A percentile compares a stretch with the other conserved stretches of the same genome.
phyloP scores from a whole-genome alignment of 441 rosid genomes.

The Kokia cookei region DNA sequence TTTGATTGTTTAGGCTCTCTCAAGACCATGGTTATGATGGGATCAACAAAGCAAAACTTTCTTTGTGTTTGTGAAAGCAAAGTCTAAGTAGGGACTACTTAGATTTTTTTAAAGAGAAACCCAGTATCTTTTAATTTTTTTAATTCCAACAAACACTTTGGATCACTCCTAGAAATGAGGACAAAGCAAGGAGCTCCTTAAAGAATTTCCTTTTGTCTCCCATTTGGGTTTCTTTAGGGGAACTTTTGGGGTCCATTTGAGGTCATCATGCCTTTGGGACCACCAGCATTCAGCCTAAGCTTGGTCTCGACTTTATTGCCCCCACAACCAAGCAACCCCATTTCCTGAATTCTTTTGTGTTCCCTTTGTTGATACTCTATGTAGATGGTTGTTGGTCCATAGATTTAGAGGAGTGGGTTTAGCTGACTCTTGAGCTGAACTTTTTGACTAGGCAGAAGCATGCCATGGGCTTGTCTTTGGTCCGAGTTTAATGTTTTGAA shows the following conservation, averaged over 20 bases:
- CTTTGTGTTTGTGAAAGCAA: constrained; percentile 19
- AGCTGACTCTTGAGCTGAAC: background rate
- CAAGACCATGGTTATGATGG: constrained; percentile 25
- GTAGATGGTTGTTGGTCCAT: constrained; percentile 1
- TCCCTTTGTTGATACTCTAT: constrained; percentile 14
- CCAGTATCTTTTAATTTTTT: background rate
- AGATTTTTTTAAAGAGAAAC: background rate
- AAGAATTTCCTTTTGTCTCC: constrained; percentile 32
- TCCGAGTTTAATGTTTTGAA: background rate
- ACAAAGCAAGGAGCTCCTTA: constrained; percentile 17
- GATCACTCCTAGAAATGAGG: constrained; percentile 24
- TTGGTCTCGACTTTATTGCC: constrained; percentile 6
- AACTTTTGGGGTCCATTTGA: constrained; percentile 27
- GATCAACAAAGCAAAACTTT: constrained; percentile 20
- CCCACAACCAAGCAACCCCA: background rate
- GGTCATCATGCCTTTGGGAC: constrained; percentile 30
- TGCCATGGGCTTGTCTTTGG: background rate
- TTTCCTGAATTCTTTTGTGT: background rate
- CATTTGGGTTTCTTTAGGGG: constrained; percentile 24
- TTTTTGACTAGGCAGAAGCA: constrained; percentile 6
- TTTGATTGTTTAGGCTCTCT: constrained; percentile 8
- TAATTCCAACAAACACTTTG: constrained; percentile 1
- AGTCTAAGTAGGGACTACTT: constrained; percentile 19
- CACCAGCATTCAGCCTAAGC: constrained; percentile 16
- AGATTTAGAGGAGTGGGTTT: background rate